These are phyloP conservation scores for Ceratobasidium sp. DNA, from an alignment of 1,284 basidiomycete genomes.

Conservation along the genomic window DNA sequence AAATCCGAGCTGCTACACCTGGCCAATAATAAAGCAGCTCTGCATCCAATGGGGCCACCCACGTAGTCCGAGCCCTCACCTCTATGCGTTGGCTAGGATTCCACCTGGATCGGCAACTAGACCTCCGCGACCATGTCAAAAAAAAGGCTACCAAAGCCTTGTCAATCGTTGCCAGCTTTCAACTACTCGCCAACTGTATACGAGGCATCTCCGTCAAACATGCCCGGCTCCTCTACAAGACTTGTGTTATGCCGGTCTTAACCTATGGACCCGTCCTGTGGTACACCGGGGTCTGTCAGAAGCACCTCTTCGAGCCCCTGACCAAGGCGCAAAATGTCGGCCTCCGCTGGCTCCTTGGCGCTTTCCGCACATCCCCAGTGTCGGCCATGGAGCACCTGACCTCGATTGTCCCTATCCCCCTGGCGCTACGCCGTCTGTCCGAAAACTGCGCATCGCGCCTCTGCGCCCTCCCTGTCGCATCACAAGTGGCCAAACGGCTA, in stretches of 20 bases:
- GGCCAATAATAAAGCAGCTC: neutral
- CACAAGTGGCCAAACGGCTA: neutral
- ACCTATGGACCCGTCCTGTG: neutral
- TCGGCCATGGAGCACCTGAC: neutral
- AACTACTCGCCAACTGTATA: slow-evolving; percentile 28
- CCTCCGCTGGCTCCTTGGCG: neutral
- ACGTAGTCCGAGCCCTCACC: neutral
- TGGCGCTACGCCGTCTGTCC: neutral
- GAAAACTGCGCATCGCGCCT: neutral
- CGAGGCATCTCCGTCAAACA: neutral
- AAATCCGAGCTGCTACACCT: slow-evolving; percentile 9
- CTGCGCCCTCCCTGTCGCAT: neutral
- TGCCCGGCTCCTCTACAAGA: neutral
- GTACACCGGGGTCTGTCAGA: neutral
- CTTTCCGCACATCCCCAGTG: neutral
- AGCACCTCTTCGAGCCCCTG: neutral
- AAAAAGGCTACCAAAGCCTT: neutral
- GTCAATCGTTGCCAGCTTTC: neutral
- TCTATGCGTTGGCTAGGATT: slow-evolving; percentile 38
- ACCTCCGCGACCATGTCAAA: slow-evolving; percentile 14
- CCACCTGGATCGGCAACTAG: slow-evolving; percentile 19
- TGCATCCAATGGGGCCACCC: neutral
- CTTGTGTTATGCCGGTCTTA: neutral
- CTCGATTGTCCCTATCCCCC: neutral
- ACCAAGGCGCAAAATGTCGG: neutral